phyloP scores from a whole-genome alignment of 768 basidiomycete species.

The Tephrocybe sp. region DNA sequence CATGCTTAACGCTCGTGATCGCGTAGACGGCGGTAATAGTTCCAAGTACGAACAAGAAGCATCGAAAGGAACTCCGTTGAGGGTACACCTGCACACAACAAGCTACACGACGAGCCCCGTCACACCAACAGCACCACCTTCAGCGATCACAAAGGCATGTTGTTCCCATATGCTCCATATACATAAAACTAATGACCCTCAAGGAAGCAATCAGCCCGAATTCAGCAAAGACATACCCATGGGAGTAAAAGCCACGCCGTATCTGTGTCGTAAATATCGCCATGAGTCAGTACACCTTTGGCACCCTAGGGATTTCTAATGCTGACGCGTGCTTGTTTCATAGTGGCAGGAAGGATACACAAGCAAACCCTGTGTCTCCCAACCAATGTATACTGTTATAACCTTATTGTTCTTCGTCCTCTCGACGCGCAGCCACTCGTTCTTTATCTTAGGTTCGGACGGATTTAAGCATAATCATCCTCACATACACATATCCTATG shows the following conservation, averaged over 20 bases:
- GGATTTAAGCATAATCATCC: background rate
- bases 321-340: background rate
- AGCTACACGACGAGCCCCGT: slow-evolving; percentile 1
- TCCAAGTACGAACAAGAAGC: slow-evolving; percentile 12
- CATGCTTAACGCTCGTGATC: slow-evolving; percentile 43
- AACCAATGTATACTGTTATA: slow-evolving; percentile 1
- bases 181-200: background rate
- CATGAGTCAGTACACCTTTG: background rate
- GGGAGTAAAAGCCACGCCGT: background rate
- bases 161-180: background rate
- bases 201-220: background rate
- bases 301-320: too few relatives aligned
- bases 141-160: background rate
- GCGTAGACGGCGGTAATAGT: slow-evolving; percentile 9
- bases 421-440: background rate
- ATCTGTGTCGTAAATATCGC: too few relatives aligned
- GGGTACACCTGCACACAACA: slow-evolving; percentile 13
- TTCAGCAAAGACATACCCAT: slow-evolving; percentile 3
- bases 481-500: background rate
- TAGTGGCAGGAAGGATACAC: too few relatives aligned
- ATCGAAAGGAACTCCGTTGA: slow-evolving; percentile 11
- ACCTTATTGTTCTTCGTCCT: background rate
- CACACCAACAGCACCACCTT: background rate
- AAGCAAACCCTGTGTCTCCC: background rate
- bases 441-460: background rate